Evolutionary conservation across 306 rosid species (phyloP).

Genomic region (Inga laurina): DNA sequence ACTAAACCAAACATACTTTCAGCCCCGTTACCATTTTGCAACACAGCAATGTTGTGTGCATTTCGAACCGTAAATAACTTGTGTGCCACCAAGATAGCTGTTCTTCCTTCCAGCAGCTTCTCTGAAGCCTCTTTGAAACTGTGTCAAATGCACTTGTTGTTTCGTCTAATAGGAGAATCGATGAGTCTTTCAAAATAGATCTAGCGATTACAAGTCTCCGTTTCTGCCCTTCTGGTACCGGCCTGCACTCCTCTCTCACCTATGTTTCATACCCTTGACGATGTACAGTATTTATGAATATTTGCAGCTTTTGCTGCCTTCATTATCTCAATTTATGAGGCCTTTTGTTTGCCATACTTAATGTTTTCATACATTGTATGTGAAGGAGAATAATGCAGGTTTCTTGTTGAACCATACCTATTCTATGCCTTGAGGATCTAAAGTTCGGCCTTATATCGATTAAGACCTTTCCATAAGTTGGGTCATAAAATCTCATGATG

Average conservation of each 20-base stretch:
- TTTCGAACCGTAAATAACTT: constrained; percentile 64
- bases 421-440: constrained; percentile 62
- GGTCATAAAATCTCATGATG: constrained; percentile 75
- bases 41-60: constrained; percentile 63
- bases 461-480: constrained; percentile 47
- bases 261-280: constrained; percentile 60
- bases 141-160: constrained; percentile 85
- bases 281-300: constrained; percentile 61
- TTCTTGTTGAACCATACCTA: constrained; percentile 84
- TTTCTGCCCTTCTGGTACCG: constrained; percentile 78
- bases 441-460: constrained; percentile 63
- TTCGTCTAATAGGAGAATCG: constrained; percentile 79
- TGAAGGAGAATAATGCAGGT: constrained; percentile 74
- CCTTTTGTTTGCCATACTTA: constrained; percentile 68
- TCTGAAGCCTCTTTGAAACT: constrained; percentile 64
- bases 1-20: constrained; percentile 14
- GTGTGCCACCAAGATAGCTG: constrained; percentile 74
- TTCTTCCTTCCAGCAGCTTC: constrained; percentile 68
- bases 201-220: constrained; percentile 82
- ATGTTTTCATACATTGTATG: constrained; percentile 66
- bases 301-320: constrained; percentile 84
- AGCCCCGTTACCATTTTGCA: constrained; percentile 61
- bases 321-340: constrained; percentile 72
- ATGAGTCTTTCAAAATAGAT: constrained; percentile 74
- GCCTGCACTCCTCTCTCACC: constrained; percentile 84